Percentiles rank a stretch among this genome's conserved stretches.
phyloP scores from a whole-genome alignment of 2,329 filamentous ascomycete genomes.

The Colletotrichum salicis region DNA sequence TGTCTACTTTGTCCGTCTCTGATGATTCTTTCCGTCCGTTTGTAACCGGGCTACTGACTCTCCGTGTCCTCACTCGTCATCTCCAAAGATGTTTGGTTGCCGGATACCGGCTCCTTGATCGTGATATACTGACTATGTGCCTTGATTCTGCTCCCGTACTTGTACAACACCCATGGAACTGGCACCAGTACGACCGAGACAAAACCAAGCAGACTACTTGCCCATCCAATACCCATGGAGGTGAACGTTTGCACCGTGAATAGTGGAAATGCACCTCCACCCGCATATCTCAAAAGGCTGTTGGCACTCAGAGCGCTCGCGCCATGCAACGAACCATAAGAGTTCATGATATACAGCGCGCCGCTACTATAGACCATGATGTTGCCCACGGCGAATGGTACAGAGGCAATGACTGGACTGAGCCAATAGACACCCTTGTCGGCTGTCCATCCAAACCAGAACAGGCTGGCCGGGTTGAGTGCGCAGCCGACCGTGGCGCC shows the following conservation, averaged over 20 bases:
- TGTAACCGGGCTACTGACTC: background rate
- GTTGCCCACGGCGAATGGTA: background rate
- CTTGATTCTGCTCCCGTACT: background rate
- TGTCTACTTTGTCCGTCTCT: background rate
- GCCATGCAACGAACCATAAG: background rate
- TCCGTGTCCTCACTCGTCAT: background rate
- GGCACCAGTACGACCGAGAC: background rate
- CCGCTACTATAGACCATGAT: background rate
- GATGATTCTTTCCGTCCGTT: too few relatives aligned
- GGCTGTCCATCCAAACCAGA: background rate
- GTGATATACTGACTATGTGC: background rate
- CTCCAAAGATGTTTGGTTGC: background rate
- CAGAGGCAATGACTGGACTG: background rate
- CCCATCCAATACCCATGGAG: background rate
- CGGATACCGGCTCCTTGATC: background rate
- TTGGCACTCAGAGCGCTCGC: background rate
- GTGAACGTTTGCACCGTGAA: background rate
- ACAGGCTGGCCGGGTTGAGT: background rate
- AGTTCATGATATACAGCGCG: background rate
- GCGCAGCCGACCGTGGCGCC: background rate
- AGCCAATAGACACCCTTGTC: background rate
- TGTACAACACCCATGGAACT: background rate
- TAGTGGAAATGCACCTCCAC: background rate
- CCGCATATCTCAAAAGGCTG: background rate
- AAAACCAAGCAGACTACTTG: background rate